These are phyloP conservation scores for Gremmenia infestans DNA, from an alignment of 2,329 filamentous ascomycete genomes.

Conservation along the genomic window DNA sequence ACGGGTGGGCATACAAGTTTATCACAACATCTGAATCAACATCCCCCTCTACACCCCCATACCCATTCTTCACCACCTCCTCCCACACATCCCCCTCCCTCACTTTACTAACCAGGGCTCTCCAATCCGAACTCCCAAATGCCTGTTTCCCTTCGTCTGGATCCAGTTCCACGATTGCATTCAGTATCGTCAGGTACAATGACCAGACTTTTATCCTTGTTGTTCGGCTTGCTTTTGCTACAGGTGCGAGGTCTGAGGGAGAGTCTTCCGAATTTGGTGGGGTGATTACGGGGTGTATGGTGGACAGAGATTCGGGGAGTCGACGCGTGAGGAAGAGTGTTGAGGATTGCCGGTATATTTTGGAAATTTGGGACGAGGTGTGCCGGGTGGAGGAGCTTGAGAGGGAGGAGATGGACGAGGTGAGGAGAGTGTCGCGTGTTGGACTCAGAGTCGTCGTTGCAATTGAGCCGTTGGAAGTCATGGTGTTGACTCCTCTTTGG, in stretches of 20 bases:
- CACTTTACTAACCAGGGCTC: constrained; percentile 74
- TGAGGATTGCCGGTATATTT: constrained; percentile 89
- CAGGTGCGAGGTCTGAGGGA: constrained; percentile 49
- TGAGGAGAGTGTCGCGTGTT: constrained; percentile 44
- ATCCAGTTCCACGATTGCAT: constrained; percentile 84
- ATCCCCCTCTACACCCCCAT: constrained; percentile 80
- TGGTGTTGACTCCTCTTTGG: constrained; percentile 11
- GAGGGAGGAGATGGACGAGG: constrained; percentile 66
- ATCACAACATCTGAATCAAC: constrained; percentile 94
- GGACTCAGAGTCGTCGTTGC: constrained; percentile 26
- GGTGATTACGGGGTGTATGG: constrained; percentile 76
- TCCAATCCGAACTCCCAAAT: constrained; percentile 84
- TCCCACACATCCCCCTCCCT: constrained; percentile 93
- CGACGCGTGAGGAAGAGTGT: constrained; percentile 93
- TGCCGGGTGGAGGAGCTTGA: constrained; percentile 59
- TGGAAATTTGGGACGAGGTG: constrained; percentile 70
- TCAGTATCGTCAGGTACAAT: constrained; percentile 88
- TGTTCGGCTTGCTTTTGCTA: constrained; percentile 73
- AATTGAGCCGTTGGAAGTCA: constrained; percentile 25
- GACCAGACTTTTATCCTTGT: constrained; percentile 96
- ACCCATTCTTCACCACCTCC: constrained; percentile 80
- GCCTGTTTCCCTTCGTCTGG: constrained; percentile 83
- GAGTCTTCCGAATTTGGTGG: constrained; percentile 36
- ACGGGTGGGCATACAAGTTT: constrained; percentile 58
- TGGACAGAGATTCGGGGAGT: constrained; percentile 81